Base-by-base conservation (phyloP, 83 land plant genomes). In the Larix sibirica region DNA sequence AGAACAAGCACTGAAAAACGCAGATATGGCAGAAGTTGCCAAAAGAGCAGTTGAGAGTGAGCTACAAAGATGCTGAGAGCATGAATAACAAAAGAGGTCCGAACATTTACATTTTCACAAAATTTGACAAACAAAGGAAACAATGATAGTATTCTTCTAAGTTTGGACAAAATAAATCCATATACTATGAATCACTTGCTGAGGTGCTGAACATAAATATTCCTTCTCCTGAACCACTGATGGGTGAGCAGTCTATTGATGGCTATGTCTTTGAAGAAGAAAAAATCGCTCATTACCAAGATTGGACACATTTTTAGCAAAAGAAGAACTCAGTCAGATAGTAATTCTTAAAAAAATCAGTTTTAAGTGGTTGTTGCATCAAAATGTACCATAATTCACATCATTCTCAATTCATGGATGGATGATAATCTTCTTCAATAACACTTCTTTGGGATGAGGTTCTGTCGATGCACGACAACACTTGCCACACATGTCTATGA, bases 41-140 rank as follows among this genome's bases (percentile, higher is more conserved):
- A 96, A 90, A 84, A 85, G 82, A 20, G 97, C 96, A 42, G 94
- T 96, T 9, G 99, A 96, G 81, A 89, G 93, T 74, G 99, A 96
- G 67, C 88, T 96, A 16, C 83, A 89, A 76, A 93, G 90, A 66
- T 89, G 97, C 92, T 83, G 93, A 62, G 94, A 88, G 80, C 84
- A 82, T 12, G 97, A 96, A 62, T 88, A 90, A 75, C 89, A 91
- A 89, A 96, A 89, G 77, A 76, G 84, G 26, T 81, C 67, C 16
- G 90, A 69, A 92, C 89, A 59, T 89, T 90, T 80, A 79, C 93
- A 36, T 91, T 86, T 38, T 78, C 95, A 20, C 76, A 82, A 4
- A 86, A 86, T 60, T 79, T 87, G 14, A 87, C 90, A 0, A 91
- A 92, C 24, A 54, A 9, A 6, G 26, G 26, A 6, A 24, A 64